Evolutionary conservation across 306 rosid species (phyloP), one percentile per base, ranked within the genome.

Genomic region (Rosa persica): DNA sequence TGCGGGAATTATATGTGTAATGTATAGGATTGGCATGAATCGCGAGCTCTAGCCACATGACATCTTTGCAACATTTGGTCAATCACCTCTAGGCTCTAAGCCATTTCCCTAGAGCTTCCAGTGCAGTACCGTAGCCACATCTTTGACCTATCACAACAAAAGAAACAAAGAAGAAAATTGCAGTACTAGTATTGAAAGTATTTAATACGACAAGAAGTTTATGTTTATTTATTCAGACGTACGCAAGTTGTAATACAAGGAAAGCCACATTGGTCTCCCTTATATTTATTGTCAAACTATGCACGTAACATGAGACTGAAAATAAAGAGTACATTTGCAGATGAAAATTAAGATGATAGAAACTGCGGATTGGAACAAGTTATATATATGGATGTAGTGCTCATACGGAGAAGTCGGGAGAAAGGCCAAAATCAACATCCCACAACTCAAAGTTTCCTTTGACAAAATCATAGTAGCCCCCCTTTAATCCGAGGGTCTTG

Each of bases 121-220:
- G 77, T 95, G 98, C 85, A 95, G 96, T 80, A 92, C 88, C 43
- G 98, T 89, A 83, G 98, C 97, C 97, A 92, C 98, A 80, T 92
- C 97, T 87, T 94, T 94, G 69, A 92, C 98, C 98, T 95, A 94
- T 12, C 64, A 87, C 83, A 88, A 87, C 77, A 71, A 82, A 79
- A 81, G 82, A 85, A 85, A 81, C n/a, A 76, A 64, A 72, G 58
- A 55, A 79, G 49, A 76, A 70, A 19, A 76, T 68, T 89, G 88
- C 84, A 86, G 78, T 43, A 43, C 46, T 43, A 43, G 46, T 43
- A 43, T 43, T 43, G 46, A 11, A 43, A 43, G 46, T 65, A 80
- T 34, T 19, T 3, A 65, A 65, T 61, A 81, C 79, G 85, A 6
- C 46, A 17, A 84, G 84, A 60, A 46, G 15, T 66, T 36, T 23